A percentile compares a stretch with the other conserved stretches of the same genome.
These are phyloP conservation scores for Hyaloscypha finlandica DNA, from an alignment of 495 filamentous ascomycete species.

Conservation along the genomic window DNA sequence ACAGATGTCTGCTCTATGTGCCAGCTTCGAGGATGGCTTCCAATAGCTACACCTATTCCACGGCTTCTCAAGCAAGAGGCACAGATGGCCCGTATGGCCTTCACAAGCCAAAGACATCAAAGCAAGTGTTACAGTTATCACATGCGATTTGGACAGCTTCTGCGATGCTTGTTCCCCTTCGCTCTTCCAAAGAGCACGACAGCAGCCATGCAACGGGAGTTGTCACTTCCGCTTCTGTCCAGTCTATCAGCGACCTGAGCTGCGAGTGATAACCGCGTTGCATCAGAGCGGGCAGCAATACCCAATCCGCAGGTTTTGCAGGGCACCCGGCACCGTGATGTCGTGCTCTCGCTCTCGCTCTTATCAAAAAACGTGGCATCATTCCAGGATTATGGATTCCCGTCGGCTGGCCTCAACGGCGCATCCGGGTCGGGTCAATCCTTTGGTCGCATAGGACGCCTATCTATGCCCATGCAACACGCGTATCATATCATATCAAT, in stretches of 20 bases:
- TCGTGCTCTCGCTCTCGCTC: not conserved
- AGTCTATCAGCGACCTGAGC: not conserved
- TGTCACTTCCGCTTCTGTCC: not conserved
- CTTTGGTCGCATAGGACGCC: conserved; percentile 11
- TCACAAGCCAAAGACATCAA: not conserved
- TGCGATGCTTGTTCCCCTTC: not conserved
- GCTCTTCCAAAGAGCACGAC: not conserved
- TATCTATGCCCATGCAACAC: conserved; percentile 4
- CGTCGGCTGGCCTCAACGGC: not conserved
- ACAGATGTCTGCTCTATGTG: not conserved
- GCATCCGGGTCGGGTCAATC: conserved; percentile 3
- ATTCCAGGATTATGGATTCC: no score
- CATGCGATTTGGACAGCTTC: not conserved
- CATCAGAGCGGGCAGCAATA: not conserved
- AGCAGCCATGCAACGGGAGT: not conserved
- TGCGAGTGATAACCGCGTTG: not conserved
- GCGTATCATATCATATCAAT: not conserved
- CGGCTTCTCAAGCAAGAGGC: not conserved
- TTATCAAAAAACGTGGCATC: not conserved
- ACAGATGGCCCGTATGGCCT: not conserved
- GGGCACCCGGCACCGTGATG: not conserved
- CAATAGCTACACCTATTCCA: not conserved
- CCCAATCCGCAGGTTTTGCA: not conserved
- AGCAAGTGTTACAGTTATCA: not conserved
- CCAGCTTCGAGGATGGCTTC: not conserved